Base-by-base conservation (phyloP, 352 stramenopile genomes). In the Saprolegnia diclina region DNA sequence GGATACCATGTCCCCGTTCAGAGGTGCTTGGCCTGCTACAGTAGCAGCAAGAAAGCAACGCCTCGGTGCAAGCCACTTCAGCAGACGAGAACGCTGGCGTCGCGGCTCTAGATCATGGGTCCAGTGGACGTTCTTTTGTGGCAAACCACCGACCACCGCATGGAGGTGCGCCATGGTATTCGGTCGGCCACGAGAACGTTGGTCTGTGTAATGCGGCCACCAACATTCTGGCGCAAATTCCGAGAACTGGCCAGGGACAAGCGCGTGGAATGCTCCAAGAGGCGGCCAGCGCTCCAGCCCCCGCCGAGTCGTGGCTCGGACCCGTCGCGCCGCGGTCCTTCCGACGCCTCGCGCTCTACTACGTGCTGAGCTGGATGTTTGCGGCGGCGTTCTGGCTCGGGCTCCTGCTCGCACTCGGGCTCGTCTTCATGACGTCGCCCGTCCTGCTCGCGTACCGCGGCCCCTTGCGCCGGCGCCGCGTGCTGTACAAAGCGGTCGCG, bases 401-500 rank as follows among this genome's bases (percentile, higher is more conserved):
- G 7, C 21, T 69, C 18, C n/a, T 29, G 7, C 7, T 61, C 14
- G 18, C 38, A 21, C 37, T 69, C 32, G 63, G 26, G 0, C 14
- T 59, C 7, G 22, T n/a, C 63, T 26, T 69, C 5, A 9, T 54
- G 21, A 29, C 22, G 5, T n/a, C 26, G 11, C 38, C 40, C 18
- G 10, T 69, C 7, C 42, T 69, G 19, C 26, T 56, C 35, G 16
- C 9, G 13, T 40, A 32, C 24, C 45, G 63, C 4, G 37, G 45
- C 13, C 44, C 40, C 7, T 45, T 69, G n/a, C 63, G 63, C 22
- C 29, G 63, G 21, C 63, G 63, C 21, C 63, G 63, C 53, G 45
- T 69, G 11, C 42, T 61, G 7, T 63, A 69, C 46, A 69, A 69
- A 42, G n/a, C 37, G 10, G 50, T 69, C 11, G 42, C 63, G 24